phyloP scores from a whole-genome alignment of 2,329 filamentous ascomycete species.

The Neonectria sp. region DNA sequence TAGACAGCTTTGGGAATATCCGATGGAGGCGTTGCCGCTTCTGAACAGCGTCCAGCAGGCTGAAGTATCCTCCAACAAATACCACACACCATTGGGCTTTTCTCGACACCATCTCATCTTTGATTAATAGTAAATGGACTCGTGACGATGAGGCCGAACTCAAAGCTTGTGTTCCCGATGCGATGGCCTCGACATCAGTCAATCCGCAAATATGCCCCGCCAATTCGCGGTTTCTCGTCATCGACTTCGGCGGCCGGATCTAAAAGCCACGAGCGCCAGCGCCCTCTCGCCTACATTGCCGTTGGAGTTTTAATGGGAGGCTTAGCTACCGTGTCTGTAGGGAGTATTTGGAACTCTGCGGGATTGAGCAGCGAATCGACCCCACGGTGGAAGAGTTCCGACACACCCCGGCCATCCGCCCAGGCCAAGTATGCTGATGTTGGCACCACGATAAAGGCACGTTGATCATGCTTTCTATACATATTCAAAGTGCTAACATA shows the following conservation, averaged over 20 bases:
- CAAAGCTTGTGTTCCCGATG: not conserved
- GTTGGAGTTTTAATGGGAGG: not conserved
- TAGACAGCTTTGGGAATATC: not conserved
- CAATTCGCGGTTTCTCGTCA: not conserved
- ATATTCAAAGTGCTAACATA: not conserved
- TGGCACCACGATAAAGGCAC: not conserved
- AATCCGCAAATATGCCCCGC: not conserved
- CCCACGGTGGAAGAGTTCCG: not conserved
- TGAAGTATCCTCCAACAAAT: not conserved
- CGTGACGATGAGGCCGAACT: not conserved
- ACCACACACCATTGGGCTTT: not conserved
- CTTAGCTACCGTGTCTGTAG: not conserved
- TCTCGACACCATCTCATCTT: not conserved
- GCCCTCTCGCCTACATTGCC: not conserved
- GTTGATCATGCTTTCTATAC: not conserved
- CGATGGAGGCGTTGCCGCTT: not conserved
- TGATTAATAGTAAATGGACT: not conserved
- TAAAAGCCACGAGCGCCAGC: not conserved
- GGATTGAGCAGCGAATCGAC: not conserved
- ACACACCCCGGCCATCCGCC: not conserved
- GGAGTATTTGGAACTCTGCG: not conserved
- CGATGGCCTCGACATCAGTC: not conserved
- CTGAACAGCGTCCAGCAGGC: not conserved
- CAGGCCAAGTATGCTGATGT: not conserved
- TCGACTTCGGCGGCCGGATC: not conserved